These are phyloP conservation scores for Chalciporus piperatus DNA, from an alignment of 768 basidiomycete species.

Conservation along the genomic window DNA sequence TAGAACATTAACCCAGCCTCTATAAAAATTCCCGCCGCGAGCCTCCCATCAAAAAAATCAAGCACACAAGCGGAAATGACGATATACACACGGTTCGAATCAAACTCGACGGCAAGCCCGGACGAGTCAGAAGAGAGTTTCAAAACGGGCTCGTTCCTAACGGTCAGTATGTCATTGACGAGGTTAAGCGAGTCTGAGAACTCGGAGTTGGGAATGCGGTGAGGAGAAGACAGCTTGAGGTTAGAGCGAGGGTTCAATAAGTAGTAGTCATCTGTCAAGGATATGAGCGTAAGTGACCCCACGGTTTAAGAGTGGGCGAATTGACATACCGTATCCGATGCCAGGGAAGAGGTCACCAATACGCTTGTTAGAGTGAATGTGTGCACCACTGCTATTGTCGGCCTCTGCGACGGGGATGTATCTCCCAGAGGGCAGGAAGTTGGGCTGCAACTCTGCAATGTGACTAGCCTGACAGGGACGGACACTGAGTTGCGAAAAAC, in stretches of 20 bases:
- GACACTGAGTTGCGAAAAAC: background rate
- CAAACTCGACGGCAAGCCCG: slow-evolving; percentile 58
- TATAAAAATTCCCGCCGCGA: slow-evolving; percentile 21
- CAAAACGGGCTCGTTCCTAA: slow-evolving; percentile 43
- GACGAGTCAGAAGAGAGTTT: slow-evolving; percentile 55
- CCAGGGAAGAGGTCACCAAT: slow-evolving; percentile 60
- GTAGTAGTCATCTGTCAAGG: slow-evolving; percentile 62
- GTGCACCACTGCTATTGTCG: slow-evolving; percentile 34
- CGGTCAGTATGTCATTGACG: slow-evolving; percentile 30
- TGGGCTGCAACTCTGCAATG: slow-evolving; percentile 49
- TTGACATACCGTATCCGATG: slow-evolving; percentile 53
- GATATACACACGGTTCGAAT: slow-evolving; percentile 64
- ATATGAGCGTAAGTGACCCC: background rate
- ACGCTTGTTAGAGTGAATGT: slow-evolving; percentile 46
- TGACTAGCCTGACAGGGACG: slow-evolving; percentile 43
- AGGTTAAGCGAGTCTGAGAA: slow-evolving; percentile 46
- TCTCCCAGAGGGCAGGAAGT: slow-evolving; percentile 51
- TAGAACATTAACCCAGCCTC: slow-evolving; percentile 79
- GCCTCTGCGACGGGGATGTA: slow-evolving; percentile 46
- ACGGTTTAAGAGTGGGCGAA: background rate
- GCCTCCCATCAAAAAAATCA: background rate
- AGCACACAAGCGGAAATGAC: background rate
- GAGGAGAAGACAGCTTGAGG: slow-evolving; percentile 38
- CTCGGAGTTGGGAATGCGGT: slow-evolving; percentile 43
- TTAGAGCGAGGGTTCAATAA: slow-evolving; percentile 41